A percentile compares a stretch with the other conserved stretches of the same genome.
These are phyloP conservation scores for Musa troglodytarum DNA, from an alignment of 176 grass and related monocot species.

Conservation along the genomic window DNA sequence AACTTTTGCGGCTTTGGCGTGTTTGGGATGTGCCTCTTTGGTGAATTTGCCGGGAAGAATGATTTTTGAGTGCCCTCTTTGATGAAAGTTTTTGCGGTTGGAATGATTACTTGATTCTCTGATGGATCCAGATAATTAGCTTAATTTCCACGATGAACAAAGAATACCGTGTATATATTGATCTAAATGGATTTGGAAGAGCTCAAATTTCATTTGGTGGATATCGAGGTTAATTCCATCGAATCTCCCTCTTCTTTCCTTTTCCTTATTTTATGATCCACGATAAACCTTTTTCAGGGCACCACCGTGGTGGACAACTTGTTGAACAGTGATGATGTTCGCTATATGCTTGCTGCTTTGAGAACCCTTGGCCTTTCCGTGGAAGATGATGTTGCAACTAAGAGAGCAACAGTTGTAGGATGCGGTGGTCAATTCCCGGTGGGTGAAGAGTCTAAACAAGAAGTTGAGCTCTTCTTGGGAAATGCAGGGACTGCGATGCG, in stretches of 20 bases:
- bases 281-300: slow-evolving; percentile 35
- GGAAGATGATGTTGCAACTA: slow-evolving; percentile 64
- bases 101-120: neutral
- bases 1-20: neutral
- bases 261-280: neutral
- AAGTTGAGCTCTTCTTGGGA: slow-evolving; percentile 85
- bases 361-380: slow-evolving; percentile 78
- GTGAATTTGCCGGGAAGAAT: neutral
- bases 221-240: neutral
- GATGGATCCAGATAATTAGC: neutral
- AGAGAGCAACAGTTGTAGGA: slow-evolving; percentile 68
- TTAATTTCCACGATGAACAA: neutral
- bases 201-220: too few relatives aligned
- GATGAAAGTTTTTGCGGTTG: neutral
- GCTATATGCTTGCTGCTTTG: slow-evolving; percentile 96
- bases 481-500: slow-evolving; percentile 98
- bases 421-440: slow-evolving; percentile 66
- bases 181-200: too few relatives aligned
- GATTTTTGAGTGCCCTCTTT: neutral
- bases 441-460: slow-evolving; percentile 46
- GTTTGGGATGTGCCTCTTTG: neutral
- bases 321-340: slow-evolving; percentile 87
- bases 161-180: neutral
- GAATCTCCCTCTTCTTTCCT: neutral
- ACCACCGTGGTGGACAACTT: slow-evolving; percentile 92